Percentiles rank a stretch among this genome's conserved stretches.
Evolutionary conservation across 23 red algal genomes (phyloP).

Genomic region (Agarophyton chilense): DNA sequence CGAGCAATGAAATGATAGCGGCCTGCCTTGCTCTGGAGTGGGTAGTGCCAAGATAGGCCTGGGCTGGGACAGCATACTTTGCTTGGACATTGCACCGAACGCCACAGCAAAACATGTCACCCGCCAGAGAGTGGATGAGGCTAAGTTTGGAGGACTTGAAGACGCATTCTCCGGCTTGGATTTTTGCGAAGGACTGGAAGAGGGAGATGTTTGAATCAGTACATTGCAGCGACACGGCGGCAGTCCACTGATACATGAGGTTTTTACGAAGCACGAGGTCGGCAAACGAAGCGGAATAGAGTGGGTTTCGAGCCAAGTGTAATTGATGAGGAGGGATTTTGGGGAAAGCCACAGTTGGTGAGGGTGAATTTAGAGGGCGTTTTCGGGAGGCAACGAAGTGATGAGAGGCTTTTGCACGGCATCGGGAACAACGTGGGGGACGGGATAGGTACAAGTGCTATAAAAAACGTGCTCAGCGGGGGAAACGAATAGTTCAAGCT

Average conservation of each 20-base stretch:
- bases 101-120: too few relatives aligned
- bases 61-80: too few relatives aligned
- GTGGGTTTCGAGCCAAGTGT: not conserved
- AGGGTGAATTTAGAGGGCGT: too few relatives aligned
- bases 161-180: conserved; percentile 34
- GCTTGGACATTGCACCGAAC: too few relatives aligned
- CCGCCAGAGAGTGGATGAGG: too few relatives aligned
- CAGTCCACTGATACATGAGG: too few relatives aligned
- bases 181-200: conserved; percentile 31
- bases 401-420: too few relatives aligned
- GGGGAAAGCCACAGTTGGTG: too few relatives aligned
- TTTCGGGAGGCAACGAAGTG: too few relatives aligned
- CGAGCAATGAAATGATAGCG: conserved; percentile 26
- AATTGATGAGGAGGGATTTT: too few relatives aligned
- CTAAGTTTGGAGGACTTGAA: conserved; percentile 37
- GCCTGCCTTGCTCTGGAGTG: not conserved
- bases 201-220: conserved; percentile 12
- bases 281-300: not conserved
- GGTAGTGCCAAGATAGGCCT: conserved; percentile 55
- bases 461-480: not conserved
- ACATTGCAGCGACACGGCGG: not conserved
- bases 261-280: not conserved
- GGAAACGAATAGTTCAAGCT: too few relatives aligned
- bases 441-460: not conserved
- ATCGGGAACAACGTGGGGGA: not conserved